Conservation (phyloP, 2,329 filamentous ascomycete genomes). For the Pseudocercospora pini-densiflorae region DNA sequence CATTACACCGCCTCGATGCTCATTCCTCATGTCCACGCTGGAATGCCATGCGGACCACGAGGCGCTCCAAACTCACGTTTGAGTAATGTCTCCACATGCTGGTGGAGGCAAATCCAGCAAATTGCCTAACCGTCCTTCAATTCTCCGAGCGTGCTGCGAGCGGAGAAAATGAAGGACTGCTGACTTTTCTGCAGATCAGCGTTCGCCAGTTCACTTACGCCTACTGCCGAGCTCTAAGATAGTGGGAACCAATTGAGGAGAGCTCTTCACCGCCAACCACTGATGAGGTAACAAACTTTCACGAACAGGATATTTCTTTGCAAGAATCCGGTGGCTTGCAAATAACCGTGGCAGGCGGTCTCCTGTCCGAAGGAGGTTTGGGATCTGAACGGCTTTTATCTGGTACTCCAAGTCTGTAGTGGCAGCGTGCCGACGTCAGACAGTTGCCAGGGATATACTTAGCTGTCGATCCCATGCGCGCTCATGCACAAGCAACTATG, state of each 20-base stretch:
- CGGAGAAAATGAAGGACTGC: not conserved
- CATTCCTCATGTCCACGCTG: slow-evolving; percentile 26
- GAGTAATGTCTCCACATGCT: slow-evolving; percentile 12
- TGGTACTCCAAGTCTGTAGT: slow-evolving; percentile 28
- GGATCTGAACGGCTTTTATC: slow-evolving; percentile 19
- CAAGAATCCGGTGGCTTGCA: slow-evolving; percentile 2
- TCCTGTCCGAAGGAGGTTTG: slow-evolving; percentile 13
- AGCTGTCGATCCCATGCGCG: slow-evolving; percentile 31
- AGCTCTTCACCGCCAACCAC: slow-evolving; percentile 20
- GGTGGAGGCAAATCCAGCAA: slow-evolving; percentile 1
- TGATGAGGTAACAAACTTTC: not conserved
- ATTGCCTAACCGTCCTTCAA: not conserved
- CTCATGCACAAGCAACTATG: slow-evolving; percentile 30
- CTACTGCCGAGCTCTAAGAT: slow-evolving; percentile 22
- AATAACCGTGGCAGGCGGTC: not conserved
- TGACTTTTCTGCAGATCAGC: slow-evolving; percentile 31
- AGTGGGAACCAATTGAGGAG: not conserved
- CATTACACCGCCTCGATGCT: slow-evolving; percentile 29
- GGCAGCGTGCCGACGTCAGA: slow-evolving; percentile 32
- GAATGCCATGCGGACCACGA: slow-evolving; percentile 25
- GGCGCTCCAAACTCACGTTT: slow-evolving; percentile 15
- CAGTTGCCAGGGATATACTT: slow-evolving; percentile 21
- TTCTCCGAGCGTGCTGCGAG: slow-evolving; percentile 9
- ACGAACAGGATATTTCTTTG: not conserved
- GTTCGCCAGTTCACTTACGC: slow-evolving; percentile 31